Evolutionary conservation across 1,284 basidiomycete species (phyloP).

Genomic region (Xerocomus minutiporus): DNA sequence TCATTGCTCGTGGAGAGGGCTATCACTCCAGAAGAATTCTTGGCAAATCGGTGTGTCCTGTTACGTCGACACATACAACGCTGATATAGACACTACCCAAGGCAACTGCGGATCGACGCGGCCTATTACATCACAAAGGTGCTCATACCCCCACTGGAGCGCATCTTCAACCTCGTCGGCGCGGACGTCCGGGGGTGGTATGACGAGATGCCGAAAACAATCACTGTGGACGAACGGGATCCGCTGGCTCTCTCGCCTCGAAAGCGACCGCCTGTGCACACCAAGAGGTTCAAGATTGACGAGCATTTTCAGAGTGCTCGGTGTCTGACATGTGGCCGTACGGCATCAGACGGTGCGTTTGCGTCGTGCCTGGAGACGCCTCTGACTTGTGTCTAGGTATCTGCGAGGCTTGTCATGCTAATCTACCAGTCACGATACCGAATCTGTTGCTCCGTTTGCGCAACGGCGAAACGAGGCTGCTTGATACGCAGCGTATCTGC

Average conservation of each 20-base stretch:
- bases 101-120: constrained; percentile 18
- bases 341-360: constrained; percentile 50
- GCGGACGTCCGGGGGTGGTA: constrained; percentile 89
- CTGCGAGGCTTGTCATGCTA: constrained; percentile 58
- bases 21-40: constrained; percentile 72
- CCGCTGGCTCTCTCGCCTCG: constrained; percentile 39
- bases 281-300: constrained; percentile 54
- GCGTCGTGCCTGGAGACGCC: too few species aligned
- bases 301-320: constrained; percentile 72
- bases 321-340: constrained; percentile 65
- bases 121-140: constrained; percentile 89
- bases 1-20: constrained; percentile 79
- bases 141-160: constrained; percentile 84
- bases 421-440: constrained; percentile 57
- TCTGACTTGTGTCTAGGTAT: constrained; percentile 43
- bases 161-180: constrained; percentile 90
- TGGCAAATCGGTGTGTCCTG: constrained; percentile 59
- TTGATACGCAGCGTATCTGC: constrained; percentile 66
- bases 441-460: constrained; percentile 55
- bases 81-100: constrained; percentile 2
- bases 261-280: constrained; percentile 37
- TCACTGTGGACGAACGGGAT: constrained; percentile 28
- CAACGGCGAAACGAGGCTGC: constrained; percentile 53
- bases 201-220: constrained; percentile 75
- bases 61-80: too few species aligned